Conservation (phyloP, 75 land plant species). For the Larix kaempferi region DNA sequence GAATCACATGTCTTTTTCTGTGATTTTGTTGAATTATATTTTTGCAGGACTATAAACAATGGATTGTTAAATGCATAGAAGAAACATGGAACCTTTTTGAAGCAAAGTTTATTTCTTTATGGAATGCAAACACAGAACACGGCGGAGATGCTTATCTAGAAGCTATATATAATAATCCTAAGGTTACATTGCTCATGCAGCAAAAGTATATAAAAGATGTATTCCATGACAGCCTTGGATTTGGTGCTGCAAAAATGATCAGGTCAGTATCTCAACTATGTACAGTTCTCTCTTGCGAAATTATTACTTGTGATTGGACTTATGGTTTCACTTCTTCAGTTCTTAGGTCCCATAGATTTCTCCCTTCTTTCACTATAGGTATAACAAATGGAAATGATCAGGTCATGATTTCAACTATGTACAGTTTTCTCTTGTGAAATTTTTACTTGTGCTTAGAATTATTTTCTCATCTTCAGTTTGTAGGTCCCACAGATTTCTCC, state of each 20-base stretch:
- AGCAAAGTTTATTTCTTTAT: constrained; percentile 60
- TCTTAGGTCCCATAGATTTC: not conserved
- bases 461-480: not conserved
- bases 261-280: constrained; percentile 37
- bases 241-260: constrained; percentile 99
- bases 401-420: not conserved
- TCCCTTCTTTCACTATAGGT: not conserved
- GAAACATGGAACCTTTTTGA: constrained; percentile 85
- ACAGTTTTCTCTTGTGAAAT: not conserved
- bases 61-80: constrained; percentile 71
- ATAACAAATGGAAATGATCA: constrained; percentile 56
- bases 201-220: constrained; percentile 65
- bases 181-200: constrained; percentile 48
- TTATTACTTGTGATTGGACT: too few species aligned
- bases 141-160: constrained; percentile 90
- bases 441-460: too few species aligned
- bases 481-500: not conserved
- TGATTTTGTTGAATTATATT: not conserved
- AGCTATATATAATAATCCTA: constrained; percentile 60
- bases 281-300: too few species aligned
- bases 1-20: not conserved
- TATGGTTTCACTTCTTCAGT: not conserved
- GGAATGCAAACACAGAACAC: constrained; percentile 67
- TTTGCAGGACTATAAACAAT: constrained; percentile 73
- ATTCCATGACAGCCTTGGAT: constrained; percentile 89